Evolutionary conservation across 495 filamentous ascomycete species (phyloP), one percentile per base, ranked within the genome.

Genomic region (Hapsidospora chrysogenum): DNA sequence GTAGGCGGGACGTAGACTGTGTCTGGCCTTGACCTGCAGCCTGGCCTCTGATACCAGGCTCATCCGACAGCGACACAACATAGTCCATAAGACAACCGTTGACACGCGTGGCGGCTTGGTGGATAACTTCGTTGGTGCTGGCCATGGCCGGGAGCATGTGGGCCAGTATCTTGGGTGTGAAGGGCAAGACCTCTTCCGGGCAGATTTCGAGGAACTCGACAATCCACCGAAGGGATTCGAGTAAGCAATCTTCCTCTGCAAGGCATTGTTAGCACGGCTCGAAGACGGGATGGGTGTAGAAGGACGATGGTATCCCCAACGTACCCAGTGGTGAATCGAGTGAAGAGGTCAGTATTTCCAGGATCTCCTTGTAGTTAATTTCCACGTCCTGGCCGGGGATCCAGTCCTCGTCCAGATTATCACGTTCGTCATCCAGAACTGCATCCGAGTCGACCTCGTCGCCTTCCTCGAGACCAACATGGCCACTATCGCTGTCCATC

Each of bases 191-290:
- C 43, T 96, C 92, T 51, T 94, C 92, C 3, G 89, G 87, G 43
- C 84, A 94, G 30, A 99, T 93, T 28, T 94, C 86, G 42, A 99
- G 83, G 49, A 99, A 95, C 29, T 76, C 77, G 40, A 94, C 86
- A 43, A 95, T 84, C 92, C 92, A 99, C 27, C 85, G 74, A 14
- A 99, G 63, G 9, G 89, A 82, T 31, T 86, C 89, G 29, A 94
- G 61, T 45, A 92, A 73, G 37, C 89, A 81, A 45, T 94, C 80
- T 52, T 95, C 84, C 45, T 94, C 86, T 76, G 17, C 39, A 30
- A 37, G 35, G 29, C 20, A 46, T 15, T 9, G 27, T 17, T n/a
- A n/a, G n/a, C n/a, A n/a, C n/a, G n/a, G n/a, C n/a, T n/a, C n/a
- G n/a, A n/a, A n/a, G n/a, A n/a, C n/a, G n/a, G n/a, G n/a, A n/a